phyloP scores from a whole-genome alignment of 1,284 basidiomycete genomes.

The Cryptococcus sp. region DNA sequence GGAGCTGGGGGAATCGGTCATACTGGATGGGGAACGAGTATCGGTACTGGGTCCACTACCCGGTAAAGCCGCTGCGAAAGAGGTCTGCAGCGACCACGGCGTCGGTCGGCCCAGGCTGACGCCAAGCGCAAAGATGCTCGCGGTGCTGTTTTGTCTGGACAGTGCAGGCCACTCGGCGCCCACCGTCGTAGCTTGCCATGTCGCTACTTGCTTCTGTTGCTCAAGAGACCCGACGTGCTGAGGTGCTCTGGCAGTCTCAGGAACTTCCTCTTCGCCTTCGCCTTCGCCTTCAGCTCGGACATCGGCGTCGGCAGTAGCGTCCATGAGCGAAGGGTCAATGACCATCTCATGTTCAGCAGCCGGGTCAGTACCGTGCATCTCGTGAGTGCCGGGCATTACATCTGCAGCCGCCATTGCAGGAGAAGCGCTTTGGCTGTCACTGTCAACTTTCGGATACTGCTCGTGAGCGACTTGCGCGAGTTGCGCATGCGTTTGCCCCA shows the following conservation, averaged over 20 bases:
- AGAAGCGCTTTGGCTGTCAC: neutral
- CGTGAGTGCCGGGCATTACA: neutral
- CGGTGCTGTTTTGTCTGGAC: too few species aligned
- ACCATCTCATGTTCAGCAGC: neutral
- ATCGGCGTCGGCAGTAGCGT: neutral
- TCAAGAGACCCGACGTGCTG: too few species aligned
- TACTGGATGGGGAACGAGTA: neutral
- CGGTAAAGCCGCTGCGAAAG: neutral
- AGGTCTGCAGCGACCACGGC: constrained; percentile 2
- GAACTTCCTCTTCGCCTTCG: neutral
- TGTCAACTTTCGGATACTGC: constrained; percentile 2
- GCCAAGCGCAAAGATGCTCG: too few species aligned
- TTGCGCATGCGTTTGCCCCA: neutral
- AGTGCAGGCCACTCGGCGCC: too few species aligned
- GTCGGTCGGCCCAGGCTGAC: neutral
- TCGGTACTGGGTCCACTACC: neutral
- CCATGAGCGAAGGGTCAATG: constrained; percentile 8
- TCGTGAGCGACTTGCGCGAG: neutral
- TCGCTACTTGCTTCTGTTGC: too few species aligned
- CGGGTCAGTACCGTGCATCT: neutral
- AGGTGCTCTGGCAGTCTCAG: neutral
- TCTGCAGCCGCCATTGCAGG: neutral
- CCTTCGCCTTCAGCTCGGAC: neutral
- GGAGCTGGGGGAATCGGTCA: neutral
- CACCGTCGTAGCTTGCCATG: too few species aligned